A percentile compares a stretch with the other conserved stretches of the same genome.
These are phyloP conservation scores for Phytopythium kandeliae DNA, from an alignment of 352 stramenopile genomes.

Conservation along the genomic window DNA sequence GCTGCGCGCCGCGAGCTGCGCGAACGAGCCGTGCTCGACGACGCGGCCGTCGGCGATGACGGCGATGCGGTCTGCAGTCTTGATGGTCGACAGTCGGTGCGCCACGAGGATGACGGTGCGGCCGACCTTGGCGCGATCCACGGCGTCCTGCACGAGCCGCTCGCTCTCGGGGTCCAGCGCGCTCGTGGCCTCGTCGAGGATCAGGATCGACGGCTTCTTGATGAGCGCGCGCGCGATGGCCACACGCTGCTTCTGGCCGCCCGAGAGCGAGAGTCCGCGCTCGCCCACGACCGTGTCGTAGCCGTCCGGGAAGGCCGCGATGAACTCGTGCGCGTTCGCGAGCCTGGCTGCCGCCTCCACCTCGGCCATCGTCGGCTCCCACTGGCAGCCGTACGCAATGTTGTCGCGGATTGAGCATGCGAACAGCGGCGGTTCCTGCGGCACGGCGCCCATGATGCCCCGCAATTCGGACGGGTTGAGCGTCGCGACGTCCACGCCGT, in stretches of 20 bases:
- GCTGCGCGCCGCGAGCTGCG: constrained; percentile 44
- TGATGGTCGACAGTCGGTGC: constrained; percentile 94
- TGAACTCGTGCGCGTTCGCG: constrained; percentile 80
- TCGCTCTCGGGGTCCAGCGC: constrained; percentile 76
- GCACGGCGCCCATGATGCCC: constrained; percentile 59
- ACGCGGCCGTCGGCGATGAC: constrained; percentile 86
- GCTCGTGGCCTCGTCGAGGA: constrained; percentile 74
- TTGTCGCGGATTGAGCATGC: constrained; percentile 72
- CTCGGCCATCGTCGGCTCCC: constrained; percentile 43
- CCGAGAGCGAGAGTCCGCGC: constrained; percentile 62
- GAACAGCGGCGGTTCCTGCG: constrained; percentile 70
- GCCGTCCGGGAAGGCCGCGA: constrained; percentile 63
- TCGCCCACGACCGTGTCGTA: constrained; percentile 78
- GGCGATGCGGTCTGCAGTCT: constrained; percentile 88
- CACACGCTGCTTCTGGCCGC: constrained; percentile 78
- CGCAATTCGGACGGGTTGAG: constrained; percentile 49
- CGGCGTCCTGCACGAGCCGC: constrained; percentile 68
- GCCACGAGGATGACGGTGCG: constrained; percentile 97
- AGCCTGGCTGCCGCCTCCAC: constrained; percentile 54
- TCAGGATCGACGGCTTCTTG: constrained; percentile 71
- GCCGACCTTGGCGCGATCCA: constrained; percentile 68
- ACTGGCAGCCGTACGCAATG: constrained; percentile 63
- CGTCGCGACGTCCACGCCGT: constrained; percentile 51
- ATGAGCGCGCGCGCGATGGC: constrained; percentile 70
- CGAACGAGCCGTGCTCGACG: constrained; percentile 79